Evolutionary conservation across 257 asterid species (phyloP).

Genomic region (Osmanthus fragrans): DNA sequence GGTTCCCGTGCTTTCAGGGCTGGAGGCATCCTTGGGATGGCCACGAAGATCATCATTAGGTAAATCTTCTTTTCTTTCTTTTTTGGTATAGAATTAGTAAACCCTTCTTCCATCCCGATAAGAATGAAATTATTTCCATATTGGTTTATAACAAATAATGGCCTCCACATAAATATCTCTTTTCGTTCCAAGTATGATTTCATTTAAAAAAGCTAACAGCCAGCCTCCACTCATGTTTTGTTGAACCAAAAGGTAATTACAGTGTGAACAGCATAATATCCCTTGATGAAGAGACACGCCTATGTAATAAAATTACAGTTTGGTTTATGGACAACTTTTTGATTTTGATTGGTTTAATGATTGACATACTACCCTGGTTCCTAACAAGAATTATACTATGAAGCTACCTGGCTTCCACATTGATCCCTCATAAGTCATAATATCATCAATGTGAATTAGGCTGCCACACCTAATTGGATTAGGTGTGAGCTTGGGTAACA

Average conservation of each 20-base stretch:
- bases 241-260: background rate
- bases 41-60: conserved; percentile 87
- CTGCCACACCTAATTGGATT: background rate
- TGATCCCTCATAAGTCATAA: background rate
- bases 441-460: background rate
- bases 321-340: background rate
- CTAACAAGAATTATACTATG: background rate
- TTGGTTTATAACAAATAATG: background rate
- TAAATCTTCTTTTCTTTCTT: conserved; percentile 16
- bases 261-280: background rate
- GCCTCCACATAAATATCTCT: background rate
- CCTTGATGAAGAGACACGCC: background rate
- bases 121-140: background rate
- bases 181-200: background rate
- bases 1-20: conserved; percentile 50
- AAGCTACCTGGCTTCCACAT: background rate
- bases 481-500: background rate
- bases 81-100: background rate
- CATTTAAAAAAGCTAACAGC: background rate
- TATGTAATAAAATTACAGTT: background rate
- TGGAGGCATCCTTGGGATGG: conserved; percentile 99
- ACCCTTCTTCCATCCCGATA: background rate
- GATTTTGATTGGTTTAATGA: background rate
- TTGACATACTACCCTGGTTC: background rate
- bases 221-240: background rate